These are phyloP conservation scores for Paraconiothyrium brasiliense DNA, from an alignment of 2,329 filamentous ascomycete species.

Conservation along the genomic window DNA sequence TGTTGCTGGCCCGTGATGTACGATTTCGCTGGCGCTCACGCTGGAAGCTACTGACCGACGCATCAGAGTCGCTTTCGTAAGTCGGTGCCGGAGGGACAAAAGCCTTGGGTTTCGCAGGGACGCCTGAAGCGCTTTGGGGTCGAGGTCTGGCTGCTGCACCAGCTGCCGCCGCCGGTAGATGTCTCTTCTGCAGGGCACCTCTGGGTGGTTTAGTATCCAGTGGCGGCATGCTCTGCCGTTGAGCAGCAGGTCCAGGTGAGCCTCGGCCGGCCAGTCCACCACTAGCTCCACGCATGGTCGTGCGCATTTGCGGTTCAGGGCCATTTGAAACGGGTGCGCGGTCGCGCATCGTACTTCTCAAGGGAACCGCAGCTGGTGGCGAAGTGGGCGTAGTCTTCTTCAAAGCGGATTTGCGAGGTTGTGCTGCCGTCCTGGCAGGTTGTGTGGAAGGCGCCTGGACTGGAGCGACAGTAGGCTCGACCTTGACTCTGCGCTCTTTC, in stretches of 20 bases:
- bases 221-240: constrained; percentile 42
- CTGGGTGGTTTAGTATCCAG: constrained; percentile 38
- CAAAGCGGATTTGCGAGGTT: constrained; percentile 52
- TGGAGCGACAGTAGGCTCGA: constrained; percentile 1
- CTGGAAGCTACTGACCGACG: constrained; percentile 78
- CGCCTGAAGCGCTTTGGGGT: constrained; percentile 39
- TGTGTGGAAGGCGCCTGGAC: constrained; percentile 17
- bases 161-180: constrained; percentile 41
- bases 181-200: constrained; percentile 51
- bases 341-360: constrained; percentile 49
- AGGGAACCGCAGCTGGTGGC: constrained; percentile 35
- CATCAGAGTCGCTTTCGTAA: constrained; percentile 55
- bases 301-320: constrained; percentile 52
- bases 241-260: constrained; percentile 43
- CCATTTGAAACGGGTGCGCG: constrained; percentile 14
- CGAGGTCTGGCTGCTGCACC: constrained; percentile 28
- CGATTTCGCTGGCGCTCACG: constrained; percentile 61
- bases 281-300: constrained; percentile 57
- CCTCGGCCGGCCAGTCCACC: constrained; percentile 39
- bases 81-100: constrained; percentile 34
- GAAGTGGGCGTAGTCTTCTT: constrained; percentile 49
- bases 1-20: constrained; percentile 47
- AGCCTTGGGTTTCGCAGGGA: constrained; percentile 24
- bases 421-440: constrained; percentile 31
- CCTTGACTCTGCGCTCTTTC: constrained; percentile 3